Percentiles rank a stretch among this genome's conserved stretches.
Conservation (phyloP, 805 yeast species). For the Candida vartiovaarae region DNA sequence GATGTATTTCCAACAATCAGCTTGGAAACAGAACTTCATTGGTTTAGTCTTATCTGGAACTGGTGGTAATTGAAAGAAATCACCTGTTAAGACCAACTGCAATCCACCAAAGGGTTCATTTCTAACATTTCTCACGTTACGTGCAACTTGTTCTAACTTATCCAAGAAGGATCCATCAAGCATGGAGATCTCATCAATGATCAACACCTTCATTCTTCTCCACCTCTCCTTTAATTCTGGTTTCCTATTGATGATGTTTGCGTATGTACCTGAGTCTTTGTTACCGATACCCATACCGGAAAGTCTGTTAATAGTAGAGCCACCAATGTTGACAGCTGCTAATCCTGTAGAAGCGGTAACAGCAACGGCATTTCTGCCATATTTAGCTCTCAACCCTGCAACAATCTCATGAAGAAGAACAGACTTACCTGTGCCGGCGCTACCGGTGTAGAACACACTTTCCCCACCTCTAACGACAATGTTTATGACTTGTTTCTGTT, state of each 20-base stretch:
- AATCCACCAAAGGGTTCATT: conserved; percentile 86
- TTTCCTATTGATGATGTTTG: conserved; percentile 37
- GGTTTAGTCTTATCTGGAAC: conserved; percentile 39
- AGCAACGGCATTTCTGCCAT: conserved; percentile 49
- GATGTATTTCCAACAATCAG: conserved; percentile 64
- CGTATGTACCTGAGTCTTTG: conserved; percentile 31
- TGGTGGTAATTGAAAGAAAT: conserved; percentile 94
- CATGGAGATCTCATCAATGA: conserved; percentile 94
- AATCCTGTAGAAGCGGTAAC: conserved; percentile 95
- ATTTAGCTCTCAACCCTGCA: conserved; percentile 35
- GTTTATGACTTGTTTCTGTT: conserved; percentile 47
- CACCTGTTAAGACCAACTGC: conserved; percentile 88
- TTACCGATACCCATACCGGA: conserved; percentile 81
- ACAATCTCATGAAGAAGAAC: conserved; percentile 62
- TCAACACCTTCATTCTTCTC: conserved; percentile 60
- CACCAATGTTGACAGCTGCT: conserved; percentile 93
- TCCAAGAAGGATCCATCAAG: conserved; percentile 73
- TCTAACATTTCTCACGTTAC: conserved; percentile 33
- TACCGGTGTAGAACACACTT: conserved; percentile 71
- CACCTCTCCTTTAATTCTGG: conserved; percentile 45
- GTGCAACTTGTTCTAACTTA: conserved; percentile 66
- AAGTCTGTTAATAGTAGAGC: conserved; percentile 78
- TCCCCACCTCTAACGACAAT: conserved; percentile 42
- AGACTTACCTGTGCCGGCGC: conserved; percentile 88
- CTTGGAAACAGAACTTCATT: conserved; percentile 65